Evolutionary conservation across 1,139 yeast species (phyloP), one percentile per base, ranked within the genome.

Genomic region (Wickerhamomyces sp.): DNA sequence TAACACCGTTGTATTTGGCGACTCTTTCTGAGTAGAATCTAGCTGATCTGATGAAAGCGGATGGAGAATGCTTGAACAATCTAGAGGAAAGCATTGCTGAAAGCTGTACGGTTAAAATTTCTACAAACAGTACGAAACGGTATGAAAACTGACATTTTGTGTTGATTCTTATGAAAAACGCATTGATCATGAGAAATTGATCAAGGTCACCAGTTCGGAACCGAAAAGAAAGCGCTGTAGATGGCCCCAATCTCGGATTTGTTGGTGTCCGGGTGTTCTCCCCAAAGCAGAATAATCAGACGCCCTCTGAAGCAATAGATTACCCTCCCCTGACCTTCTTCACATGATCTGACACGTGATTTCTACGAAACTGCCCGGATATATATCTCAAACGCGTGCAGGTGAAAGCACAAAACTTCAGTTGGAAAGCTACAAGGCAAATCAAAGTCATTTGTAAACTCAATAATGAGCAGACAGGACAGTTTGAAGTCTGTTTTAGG

Each of bases 1-100:
- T 75, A 51, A 62, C 51, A 49, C 81, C 82, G 42, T 66, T 64
- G 65, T 64, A 76, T 47, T 75, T 70, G 48, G 82, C 83, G 33
- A 78, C 81, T 37, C 70, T 61, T 40, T 69, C 59, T 29, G 69
- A 59, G 47, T 64, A 64, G 24, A 42, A 35, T 47, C 55, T 51
- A 15, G 38, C 24, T 31, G 45, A 17, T 35, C 34, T 40, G 33
- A 29, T 23, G 28, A 39, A 29, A 22, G 46, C 32, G 34, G 46
- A 43, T 13, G 39, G 31, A 15, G 46, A 35, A 23, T 39, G 19
- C 39, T 39, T 41, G 33, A 44, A 31, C 28, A 46, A 37, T 48
- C 50, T 48, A 23, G 47, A 20, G 33, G 53, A 47, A 37, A 48
- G 42, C 53, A 48, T 47, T 38, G 14, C 6, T 16, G 16, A 18